These are phyloP conservation scores for Panicum hallii DNA, from an alignment of 202 grass and related monocot genomes.

Conservation along the genomic window DNA sequence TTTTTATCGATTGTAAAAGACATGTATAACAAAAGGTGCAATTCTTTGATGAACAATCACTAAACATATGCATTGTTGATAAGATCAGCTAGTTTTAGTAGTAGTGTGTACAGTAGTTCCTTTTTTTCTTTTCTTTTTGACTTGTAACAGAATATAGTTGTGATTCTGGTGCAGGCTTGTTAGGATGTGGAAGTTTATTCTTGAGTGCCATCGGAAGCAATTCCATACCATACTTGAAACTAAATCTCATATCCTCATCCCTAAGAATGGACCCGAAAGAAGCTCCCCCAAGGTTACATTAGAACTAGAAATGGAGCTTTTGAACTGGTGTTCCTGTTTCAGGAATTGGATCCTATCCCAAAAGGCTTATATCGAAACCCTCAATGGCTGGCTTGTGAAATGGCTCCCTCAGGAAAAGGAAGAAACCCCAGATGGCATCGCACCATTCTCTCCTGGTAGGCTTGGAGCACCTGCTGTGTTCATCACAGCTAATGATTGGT, in stretches of 20 bases:
- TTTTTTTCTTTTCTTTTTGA: neutral
- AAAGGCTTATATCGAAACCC: slow-evolving; percentile 73
- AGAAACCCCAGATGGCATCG: slow-evolving; percentile 61
- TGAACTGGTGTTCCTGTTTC: slow-evolving; percentile 92
- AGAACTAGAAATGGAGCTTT: slow-evolving; percentile 79
- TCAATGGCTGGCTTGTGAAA: slow-evolving; percentile 86
- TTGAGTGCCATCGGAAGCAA: slow-evolving; percentile 83
- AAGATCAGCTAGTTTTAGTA: slow-evolving; percentile 2
- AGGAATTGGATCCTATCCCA: slow-evolving; percentile 78
- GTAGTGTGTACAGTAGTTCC: neutral
- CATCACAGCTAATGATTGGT: slow-evolving; percentile 83
- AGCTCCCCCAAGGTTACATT: slow-evolving; percentile 59
- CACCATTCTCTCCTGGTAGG: slow-evolving; percentile 69
- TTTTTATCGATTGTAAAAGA: neutral
- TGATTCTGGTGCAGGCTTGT: slow-evolving; percentile 66
- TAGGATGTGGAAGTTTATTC: slow-evolving; percentile 84
- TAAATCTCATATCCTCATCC: slow-evolving; percentile 66
- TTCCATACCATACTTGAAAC: slow-evolving; percentile 76
- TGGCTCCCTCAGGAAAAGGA: slow-evolving; percentile 87
- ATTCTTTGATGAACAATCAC: neutral
- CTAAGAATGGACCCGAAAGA: slow-evolving; percentile 58
- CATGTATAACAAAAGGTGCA: neutral
- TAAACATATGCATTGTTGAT: neutral
- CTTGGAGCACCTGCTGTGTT: slow-evolving; percentile 83
- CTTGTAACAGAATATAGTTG: neutral